phyloP scores from a whole-genome alignment of 2,329 filamentous ascomycete species.

The Trichoderma atrobrunneum region DNA sequence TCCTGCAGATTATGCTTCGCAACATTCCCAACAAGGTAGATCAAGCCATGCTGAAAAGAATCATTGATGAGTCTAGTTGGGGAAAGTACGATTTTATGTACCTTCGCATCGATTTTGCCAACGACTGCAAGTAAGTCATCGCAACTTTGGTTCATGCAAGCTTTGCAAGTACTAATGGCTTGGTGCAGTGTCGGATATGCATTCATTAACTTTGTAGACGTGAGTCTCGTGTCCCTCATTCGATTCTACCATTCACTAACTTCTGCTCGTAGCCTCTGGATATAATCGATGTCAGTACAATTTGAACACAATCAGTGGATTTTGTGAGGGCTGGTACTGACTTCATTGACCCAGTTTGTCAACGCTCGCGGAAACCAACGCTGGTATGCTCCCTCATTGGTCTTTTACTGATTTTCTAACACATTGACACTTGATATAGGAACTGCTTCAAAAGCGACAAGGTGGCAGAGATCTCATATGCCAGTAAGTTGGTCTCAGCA shows the following conservation, averaged over 20 bases:
- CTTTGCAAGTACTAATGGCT: slow-evolving; percentile 1
- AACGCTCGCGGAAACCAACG: slow-evolving; percentile 66
- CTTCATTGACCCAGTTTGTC: slow-evolving; percentile 56
- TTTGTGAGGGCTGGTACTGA: slow-evolving; percentile 21
- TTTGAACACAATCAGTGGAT: background rate
- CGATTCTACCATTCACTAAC: background rate
- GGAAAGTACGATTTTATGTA: slow-evolving; percentile 96
- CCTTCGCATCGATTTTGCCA: slow-evolving; percentile 82
- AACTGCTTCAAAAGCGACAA: slow-evolving; percentile 81
- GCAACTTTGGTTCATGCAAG: too few relatives aligned
- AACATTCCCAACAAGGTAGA: slow-evolving; percentile 93
- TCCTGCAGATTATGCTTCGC: slow-evolving; percentile 76
- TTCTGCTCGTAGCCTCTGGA: slow-evolving; percentile 56
- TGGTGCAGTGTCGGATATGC: slow-evolving; percentile 80
- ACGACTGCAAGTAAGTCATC: slow-evolving; percentile 73
- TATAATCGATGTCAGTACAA: slow-evolving; percentile 62
- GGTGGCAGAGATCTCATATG: slow-evolving; percentile 86
- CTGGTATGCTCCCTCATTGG: slow-evolving; percentile 49
- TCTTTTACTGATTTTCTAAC: background rate
- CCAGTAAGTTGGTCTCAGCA: slow-evolving; percentile 54
- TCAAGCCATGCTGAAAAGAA: slow-evolving; percentile 70
- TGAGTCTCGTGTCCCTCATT: slow-evolving; percentile 41
- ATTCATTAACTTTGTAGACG: slow-evolving; percentile 90
- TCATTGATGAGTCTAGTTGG: slow-evolving; percentile 74
- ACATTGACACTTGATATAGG: slow-evolving; percentile 43